Percentiles rank a stretch among this genome's conserved stretches.
These are phyloP conservation scores for Kwoniella sp. DNA, from an alignment of 768 basidiomycete genomes.

Conservation along the genomic window DNA sequence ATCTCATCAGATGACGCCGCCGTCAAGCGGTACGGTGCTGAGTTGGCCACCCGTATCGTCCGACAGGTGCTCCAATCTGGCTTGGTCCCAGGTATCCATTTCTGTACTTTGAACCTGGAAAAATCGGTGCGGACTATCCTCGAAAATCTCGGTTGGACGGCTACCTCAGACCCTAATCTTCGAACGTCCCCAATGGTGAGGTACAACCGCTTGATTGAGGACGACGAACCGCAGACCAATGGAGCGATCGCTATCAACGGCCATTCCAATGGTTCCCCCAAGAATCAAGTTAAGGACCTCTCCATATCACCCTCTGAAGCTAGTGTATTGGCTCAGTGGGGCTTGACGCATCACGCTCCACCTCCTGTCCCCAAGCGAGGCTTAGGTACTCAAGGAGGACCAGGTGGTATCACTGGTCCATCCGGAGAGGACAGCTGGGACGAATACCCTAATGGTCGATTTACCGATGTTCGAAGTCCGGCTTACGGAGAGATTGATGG, in stretches of 20 bases:
- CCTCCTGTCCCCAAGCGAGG: conserved; percentile 45
- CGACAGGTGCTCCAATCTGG: conserved; percentile 59
- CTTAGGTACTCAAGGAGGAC: conserved; percentile 40
- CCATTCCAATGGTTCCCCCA: conserved; percentile 12
- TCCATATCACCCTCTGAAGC: conserved; percentile 59
- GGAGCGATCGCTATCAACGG: conserved; percentile 12
- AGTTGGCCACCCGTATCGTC: conserved; percentile 80
- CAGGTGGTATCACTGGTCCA: conserved; percentile 33
- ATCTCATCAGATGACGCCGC: conserved; percentile 92
- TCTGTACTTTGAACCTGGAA: conserved; percentile 96
- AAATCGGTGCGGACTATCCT: conserved; percentile 87
- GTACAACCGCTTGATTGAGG: conserved; percentile 52
- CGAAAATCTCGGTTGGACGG: conserved; percentile 73
- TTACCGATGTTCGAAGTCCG: conserved; percentile 56
- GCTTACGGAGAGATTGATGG: conserved; percentile 58
- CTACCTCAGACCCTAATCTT: neutral
- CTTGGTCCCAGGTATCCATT: conserved; percentile 69
- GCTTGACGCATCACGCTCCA: conserved; percentile 44
- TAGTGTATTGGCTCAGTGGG: conserved; percentile 49
- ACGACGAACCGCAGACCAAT: conserved; percentile 32
- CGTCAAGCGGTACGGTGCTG: conserved; percentile 92
- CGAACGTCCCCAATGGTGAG: conserved; percentile 53
- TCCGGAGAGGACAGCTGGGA: conserved; percentile 55
- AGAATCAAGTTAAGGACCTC: conserved; percentile 32
- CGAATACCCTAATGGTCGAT: conserved; percentile 57